Evolutionary conservation across 176 grass and related monocot genomes (phyloP).

Genomic region (Musa acuminata): DNA sequence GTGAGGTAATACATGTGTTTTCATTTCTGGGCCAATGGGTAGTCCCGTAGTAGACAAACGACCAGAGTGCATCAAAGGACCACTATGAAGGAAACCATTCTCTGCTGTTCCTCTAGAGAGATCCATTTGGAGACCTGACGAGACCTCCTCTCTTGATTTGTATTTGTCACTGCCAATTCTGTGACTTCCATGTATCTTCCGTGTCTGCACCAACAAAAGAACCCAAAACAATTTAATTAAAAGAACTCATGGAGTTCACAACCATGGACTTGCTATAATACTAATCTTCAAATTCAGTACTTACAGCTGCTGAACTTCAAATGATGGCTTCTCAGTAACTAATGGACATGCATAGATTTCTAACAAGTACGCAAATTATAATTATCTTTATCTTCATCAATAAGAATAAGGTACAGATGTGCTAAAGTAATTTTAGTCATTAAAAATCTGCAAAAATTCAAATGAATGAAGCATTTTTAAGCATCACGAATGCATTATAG

Average conservation of each 20-base stretch:
- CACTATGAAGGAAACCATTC: conserved; percentile 46
- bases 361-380: background rate
- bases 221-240: background rate
- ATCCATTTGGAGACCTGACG: conserved; percentile 57
- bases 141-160: conserved; percentile 56
- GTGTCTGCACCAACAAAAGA: conserved; percentile 34
- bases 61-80: conserved; percentile 54
- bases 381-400: background rate
- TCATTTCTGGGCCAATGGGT: conserved; percentile 44
- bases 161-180: conserved; percentile 62
- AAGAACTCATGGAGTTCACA: too few relatives aligned
- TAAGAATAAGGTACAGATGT: background rate
- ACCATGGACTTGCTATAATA: too few relatives aligned
- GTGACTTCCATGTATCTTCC: conserved; percentile 47
- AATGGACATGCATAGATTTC: background rate
- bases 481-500: too few relatives aligned
- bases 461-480: too few relatives aligned
- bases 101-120: conserved; percentile 42
- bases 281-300: too few relatives aligned
- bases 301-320: background rate
- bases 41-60: conserved; percentile 63
- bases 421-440: background rate
- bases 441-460: background rate
- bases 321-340: background rate
- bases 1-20: conserved; percentile 40